Evolutionary conservation across 805 yeast genomes (phyloP).

Genomic region (Danielia reshetovae): DNA sequence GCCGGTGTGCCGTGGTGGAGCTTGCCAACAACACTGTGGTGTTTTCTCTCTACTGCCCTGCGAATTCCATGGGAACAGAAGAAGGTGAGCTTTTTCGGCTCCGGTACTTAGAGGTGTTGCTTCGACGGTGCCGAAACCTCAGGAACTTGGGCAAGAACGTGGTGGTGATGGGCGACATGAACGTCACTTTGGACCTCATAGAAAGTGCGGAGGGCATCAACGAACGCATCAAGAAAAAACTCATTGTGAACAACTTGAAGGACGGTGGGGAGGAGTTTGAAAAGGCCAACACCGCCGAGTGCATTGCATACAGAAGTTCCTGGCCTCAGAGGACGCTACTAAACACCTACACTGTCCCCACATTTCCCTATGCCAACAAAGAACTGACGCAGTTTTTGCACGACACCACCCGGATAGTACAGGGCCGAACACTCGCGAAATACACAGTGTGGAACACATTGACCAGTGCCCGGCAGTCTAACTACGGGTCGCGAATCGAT

Average conservation of each 20-base stretch:
- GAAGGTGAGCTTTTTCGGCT: slow-evolving; percentile 60
- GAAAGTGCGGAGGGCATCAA: slow-evolving; percentile 75
- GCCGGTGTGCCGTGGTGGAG: slow-evolving; percentile 76
- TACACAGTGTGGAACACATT: slow-evolving; percentile 92
- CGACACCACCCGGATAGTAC: slow-evolving; percentile 56
- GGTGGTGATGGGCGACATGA: slow-evolving; percentile 84
- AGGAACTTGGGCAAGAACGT: slow-evolving; percentile 59
- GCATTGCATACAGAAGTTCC: slow-evolving; percentile 33
- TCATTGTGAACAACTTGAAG: slow-evolving; percentile 8
- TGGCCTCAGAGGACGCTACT: slow-evolving; percentile 26
- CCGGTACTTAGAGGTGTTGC: slow-evolving; percentile 54
- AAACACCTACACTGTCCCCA: slow-evolving; percentile 25
- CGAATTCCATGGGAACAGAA: slow-evolving; percentile 70
- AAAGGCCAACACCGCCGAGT: slow-evolving; percentile 21
- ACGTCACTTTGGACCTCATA: slow-evolving; percentile 72
- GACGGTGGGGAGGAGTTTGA: slow-evolving; percentile 24
- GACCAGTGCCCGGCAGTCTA: slow-evolving; percentile 70
- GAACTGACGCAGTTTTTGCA: slow-evolving; percentile 32
- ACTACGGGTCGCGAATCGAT: slow-evolving; percentile 88
- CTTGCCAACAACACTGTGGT: slow-evolving; percentile 58
- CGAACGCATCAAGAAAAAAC: slow-evolving; percentile 33
- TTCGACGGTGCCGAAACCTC: slow-evolving; percentile 58
- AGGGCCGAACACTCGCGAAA: slow-evolving; percentile 58
- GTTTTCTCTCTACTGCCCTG: slow-evolving; percentile 82
- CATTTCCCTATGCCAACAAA: slow-evolving; percentile 10